Base-by-base conservation (phyloP, 306 rosid genomes). In the Bauhinia variegata region DNA sequence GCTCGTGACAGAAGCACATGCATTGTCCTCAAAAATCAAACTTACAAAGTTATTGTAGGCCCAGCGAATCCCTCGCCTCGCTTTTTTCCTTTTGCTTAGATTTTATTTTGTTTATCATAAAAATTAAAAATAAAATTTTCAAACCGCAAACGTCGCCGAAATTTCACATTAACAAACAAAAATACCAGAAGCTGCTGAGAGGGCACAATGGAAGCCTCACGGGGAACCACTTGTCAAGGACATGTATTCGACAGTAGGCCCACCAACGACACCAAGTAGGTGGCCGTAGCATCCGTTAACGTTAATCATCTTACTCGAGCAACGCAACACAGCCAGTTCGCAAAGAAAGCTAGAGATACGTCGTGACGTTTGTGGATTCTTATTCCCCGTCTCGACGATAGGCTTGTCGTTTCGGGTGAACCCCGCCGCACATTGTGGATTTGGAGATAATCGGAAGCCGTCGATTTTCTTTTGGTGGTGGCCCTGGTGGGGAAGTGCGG, bases 1-100 rank as follows among this genome's bases (percentile, higher is more conserved):
- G 30, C 54, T 33, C 41, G 71, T 73, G 83, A 77, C 82, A 76
- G 17, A 39, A 61, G 83, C 96, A 86, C 91, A 78, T 88, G 88
- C 60, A 8, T 34, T 37, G 84, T 60, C 66, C 82, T 28, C 63
- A 42, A 86, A 83, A 86, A 52, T 88, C 89, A 88, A 88, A 73
- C 82, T 52, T 5, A 28, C 7, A 16, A 34, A 54, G 61, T 63
- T 47, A 59, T 50, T 44, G 85, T 81, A 60, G 95, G 86, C 30
- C 83, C 87, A 63, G 3, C 23, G 8, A 5, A 34, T 66, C 63
- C 31, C 44, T 3, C 39, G 15, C 28, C 5, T 28, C 14, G 4
- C 5, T 34, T 2, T 3, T 10, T 4, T 11, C 19, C 55, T 48
- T 36, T 10, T 7, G 31, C 67, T 10, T 52, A 39, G 30, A 17